Base-by-base conservation (phyloP, 805 yeast genomes). In the Ogataea nonfermentans region DNA sequence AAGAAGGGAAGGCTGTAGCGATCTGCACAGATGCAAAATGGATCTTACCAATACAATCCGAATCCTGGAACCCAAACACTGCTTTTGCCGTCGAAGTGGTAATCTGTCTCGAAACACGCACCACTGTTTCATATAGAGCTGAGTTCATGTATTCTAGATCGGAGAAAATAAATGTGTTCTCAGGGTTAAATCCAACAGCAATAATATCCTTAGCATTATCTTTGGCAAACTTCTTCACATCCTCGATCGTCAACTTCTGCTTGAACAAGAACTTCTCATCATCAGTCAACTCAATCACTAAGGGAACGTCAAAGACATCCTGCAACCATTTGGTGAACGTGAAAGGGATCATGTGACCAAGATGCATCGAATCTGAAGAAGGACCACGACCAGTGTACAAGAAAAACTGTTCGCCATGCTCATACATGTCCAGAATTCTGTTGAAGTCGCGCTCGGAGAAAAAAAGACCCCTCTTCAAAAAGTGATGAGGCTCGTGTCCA, bases 331-430 rank as follows among this genome's bases (percentile, higher is more conserved):
- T 89, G 41, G 99, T 93, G 71, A 93, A 93, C 23, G 84, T 65
- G 60, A 93, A 93, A 12, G 99, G 99, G 45, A 90, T 76, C 89
- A 91, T 81, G 65, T 93, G 99, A 37, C 99, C 99, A 68, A 93
- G 72, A 62, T 93, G 99, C 86, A 93, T 83, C 14, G 93, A 83
- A 53, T 84, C 96, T 29, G 90, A 79, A 2, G 95, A 85, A 25
- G 99, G 98, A 4, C 99, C 99, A 63, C 99, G 78, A 27, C 99
- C 99, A 11, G 99, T 93, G 63, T 93, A 93, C 47, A 93, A 68
- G 69, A 91, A 93, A 65, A 93, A 93, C 22, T 90, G 95, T 66
- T 93, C 88, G 14, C 96, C 96, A 58, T 84, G 86, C 67, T 93
- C 98, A 63, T 93, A 88, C 52, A 89, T 65, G 59, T 86, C 95